A percentile compares a stretch with the other conserved stretches of the same genome.
These are phyloP conservation scores for Coemansia biformis DNA, from an alignment of 192 early-diverging fungal genomes.

Conservation along the genomic window DNA sequence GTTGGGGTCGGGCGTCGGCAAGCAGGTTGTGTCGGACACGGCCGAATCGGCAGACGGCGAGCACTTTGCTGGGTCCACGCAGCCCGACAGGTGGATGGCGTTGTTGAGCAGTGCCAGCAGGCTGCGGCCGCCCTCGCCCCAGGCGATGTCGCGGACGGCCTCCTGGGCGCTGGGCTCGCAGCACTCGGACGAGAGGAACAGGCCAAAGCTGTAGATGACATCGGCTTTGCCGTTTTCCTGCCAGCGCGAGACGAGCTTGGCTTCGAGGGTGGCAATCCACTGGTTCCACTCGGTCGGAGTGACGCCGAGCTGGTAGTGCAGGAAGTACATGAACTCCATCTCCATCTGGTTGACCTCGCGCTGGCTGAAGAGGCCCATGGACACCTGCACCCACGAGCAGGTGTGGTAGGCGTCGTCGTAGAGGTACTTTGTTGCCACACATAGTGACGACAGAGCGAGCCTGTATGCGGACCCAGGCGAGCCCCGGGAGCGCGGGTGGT, in stretches of 20 bases:
- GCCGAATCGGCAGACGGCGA: slow-evolving; percentile 48
- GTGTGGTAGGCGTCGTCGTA: slow-evolving; percentile 66
- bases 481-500: slow-evolving; percentile 53
- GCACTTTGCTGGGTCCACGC: slow-evolving; percentile 18
- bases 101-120: slow-evolving; percentile 38
- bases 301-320: slow-evolving; percentile 53
- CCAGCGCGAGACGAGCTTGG: slow-evolving; percentile 51
- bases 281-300: slow-evolving; percentile 53
- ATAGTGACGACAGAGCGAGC: slow-evolving; percentile 61
- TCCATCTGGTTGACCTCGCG: slow-evolving; percentile 64
- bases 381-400: slow-evolving; percentile 63
- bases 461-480: slow-evolving; percentile 56
- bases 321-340: slow-evolving; percentile 56
- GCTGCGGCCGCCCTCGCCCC: slow-evolving; percentile 49
- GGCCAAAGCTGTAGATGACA: slow-evolving; percentile 41
- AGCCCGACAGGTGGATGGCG: slow-evolving; percentile 32
- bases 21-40: slow-evolving; percentile 40
- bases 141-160: slow-evolving; percentile 46
- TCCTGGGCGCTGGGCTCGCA: slow-evolving; percentile 43
- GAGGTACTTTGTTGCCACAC: slow-evolving; percentile 63
- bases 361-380: slow-evolving; percentile 53
- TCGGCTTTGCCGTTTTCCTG: slow-evolving; percentile 49
- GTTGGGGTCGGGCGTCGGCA: slow-evolving; percentile 47
- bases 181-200: slow-evolving; percentile 50
- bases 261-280: slow-evolving; percentile 52